Evolutionary conservation across 75 land plant species (phyloP).

Genomic region (Pinus tabuliformis): DNA sequence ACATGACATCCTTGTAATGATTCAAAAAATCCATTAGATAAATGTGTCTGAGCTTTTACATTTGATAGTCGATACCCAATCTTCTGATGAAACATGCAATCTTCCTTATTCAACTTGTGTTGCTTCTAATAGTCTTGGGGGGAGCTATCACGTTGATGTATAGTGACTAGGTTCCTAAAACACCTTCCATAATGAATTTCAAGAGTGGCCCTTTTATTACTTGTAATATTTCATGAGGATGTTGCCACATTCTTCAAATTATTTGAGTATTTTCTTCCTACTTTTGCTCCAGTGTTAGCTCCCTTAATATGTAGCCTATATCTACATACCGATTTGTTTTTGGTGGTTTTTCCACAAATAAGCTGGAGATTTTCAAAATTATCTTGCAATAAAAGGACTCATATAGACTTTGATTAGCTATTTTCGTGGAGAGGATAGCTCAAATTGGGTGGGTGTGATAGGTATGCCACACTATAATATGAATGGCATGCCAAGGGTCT

Average conservation of each 20-base stretch:
- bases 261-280: slow-evolving; percentile 40
- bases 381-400: slow-evolving; percentile 92
- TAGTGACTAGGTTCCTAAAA: slow-evolving; percentile 66
- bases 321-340: slow-evolving; percentile 86
- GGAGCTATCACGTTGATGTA: slow-evolving; percentile 92
- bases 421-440: slow-evolving; percentile 87
- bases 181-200: slow-evolving; percentile 75
- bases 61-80: slow-evolving; percentile 9
- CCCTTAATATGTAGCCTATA: slow-evolving; percentile 82
- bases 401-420: slow-evolving; percentile 86
- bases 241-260: slow-evolving; percentile 41
- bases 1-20: slow-evolving; percentile 84
- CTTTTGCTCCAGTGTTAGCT: slow-evolving; percentile 64
- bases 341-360: too few species aligned
- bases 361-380: slow-evolving; percentile 89
- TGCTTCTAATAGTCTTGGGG: slow-evolving; percentile 86
- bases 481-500: slow-evolving; percentile 95
- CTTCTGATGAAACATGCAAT: slow-evolving; percentile 19
- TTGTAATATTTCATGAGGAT: slow-evolving; percentile 93
- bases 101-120: slow-evolving; percentile 79
- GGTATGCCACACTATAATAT: too few species aligned
- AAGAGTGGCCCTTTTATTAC: slow-evolving; percentile 75
- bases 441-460: slow-evolving; percentile 97
- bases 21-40: slow-evolving; percentile 74
- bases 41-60: slow-evolving; percentile 57